phyloP scores from a whole-genome alignment of 306 rosid species.

The Prinsepia uniflora region DNA sequence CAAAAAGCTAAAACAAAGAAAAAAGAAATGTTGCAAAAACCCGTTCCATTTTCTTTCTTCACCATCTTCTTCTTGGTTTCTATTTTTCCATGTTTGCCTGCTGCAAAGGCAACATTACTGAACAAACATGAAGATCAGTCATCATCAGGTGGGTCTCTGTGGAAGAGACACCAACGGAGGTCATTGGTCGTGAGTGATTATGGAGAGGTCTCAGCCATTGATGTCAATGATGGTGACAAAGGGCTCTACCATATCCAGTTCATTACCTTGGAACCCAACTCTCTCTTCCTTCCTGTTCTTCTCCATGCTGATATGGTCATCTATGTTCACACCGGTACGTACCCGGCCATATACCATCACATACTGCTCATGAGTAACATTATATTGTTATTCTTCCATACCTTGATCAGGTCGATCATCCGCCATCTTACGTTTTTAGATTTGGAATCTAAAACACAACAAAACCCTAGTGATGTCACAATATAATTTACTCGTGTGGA shows the following conservation, averaged over 20 bases:
- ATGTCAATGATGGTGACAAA: constrained; percentile 38
- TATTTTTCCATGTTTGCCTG: constrained; percentile 16
- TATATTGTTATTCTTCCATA: too few species aligned
- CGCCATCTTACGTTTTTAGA: not conserved
- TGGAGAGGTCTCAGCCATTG: constrained; percentile 58
- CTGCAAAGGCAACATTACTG: constrained; percentile 4
- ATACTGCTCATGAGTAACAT: not conserved
- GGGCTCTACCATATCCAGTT: constrained; percentile 67
- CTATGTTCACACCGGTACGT: constrained; percentile 59
- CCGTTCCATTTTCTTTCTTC: constrained; percentile 10
- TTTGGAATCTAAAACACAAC: not conserved
- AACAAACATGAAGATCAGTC: too few species aligned
- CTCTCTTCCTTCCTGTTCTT: constrained; percentile 81
- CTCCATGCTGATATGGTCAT: constrained; percentile 77
- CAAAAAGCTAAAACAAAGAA: not conserved
- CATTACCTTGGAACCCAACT: constrained; percentile 75
- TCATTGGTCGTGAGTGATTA: constrained; percentile 41
- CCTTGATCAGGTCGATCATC: too few species aligned
- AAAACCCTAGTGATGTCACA: too few species aligned
- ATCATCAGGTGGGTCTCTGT: constrained; percentile 27
- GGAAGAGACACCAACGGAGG: constrained; percentile 48
- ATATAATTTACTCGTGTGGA: too few species aligned
- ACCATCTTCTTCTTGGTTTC: constrained; percentile 10
- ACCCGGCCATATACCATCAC: not conserved
- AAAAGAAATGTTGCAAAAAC: constrained; percentile 9